Evolutionary conservation across 2,329 filamentous ascomycete species (phyloP).

Genomic region (Sporothrix humicola): DNA sequence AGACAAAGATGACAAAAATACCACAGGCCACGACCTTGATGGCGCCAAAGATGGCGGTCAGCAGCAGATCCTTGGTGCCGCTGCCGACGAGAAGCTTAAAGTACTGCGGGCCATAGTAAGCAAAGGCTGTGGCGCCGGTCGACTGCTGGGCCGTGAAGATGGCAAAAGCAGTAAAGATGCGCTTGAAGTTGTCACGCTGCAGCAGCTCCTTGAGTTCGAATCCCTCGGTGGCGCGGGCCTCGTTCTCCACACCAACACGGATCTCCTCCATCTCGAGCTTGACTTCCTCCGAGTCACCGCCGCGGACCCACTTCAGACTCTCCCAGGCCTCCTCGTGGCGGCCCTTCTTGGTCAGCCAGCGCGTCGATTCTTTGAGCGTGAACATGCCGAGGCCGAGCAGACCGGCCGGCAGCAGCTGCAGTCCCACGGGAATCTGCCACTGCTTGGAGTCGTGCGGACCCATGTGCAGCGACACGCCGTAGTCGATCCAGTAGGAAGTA

Average conservation of each 20-base stretch:
- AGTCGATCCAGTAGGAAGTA: constrained; percentile 43
- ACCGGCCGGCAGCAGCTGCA: constrained; percentile 67
- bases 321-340: constrained; percentile 67
- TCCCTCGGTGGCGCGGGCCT: constrained; percentile 51
- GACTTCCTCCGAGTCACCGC: constrained; percentile 1
- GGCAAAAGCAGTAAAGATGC: constrained; percentile 51
- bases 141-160: constrained; percentile 60
- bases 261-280: constrained; percentile 57
- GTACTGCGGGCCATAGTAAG: constrained; percentile 62
- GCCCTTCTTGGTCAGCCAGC: constrained; percentile 78
- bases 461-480: constrained; percentile 1
- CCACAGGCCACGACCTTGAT: constrained; percentile 58
- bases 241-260: constrained; percentile 52
- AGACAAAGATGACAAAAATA: constrained; percentile 58
- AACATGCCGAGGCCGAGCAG: constrained; percentile 68
- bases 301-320: constrained; percentile 71
- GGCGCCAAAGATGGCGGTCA: constrained; percentile 60
- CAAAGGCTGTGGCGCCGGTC: constrained; percentile 60
- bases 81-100: constrained; percentile 57
- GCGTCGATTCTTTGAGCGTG: constrained; percentile 71
- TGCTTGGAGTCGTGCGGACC: background rate
- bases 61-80: constrained; percentile 52
- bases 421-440: constrained; percentile 3
- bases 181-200: constrained; percentile 52
- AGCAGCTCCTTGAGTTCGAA: constrained; percentile 54